These are phyloP conservation scores for Eucalyptus guilfoylei DNA, from an alignment of 345 rosid genomes.

Conservation along the genomic window DNA sequence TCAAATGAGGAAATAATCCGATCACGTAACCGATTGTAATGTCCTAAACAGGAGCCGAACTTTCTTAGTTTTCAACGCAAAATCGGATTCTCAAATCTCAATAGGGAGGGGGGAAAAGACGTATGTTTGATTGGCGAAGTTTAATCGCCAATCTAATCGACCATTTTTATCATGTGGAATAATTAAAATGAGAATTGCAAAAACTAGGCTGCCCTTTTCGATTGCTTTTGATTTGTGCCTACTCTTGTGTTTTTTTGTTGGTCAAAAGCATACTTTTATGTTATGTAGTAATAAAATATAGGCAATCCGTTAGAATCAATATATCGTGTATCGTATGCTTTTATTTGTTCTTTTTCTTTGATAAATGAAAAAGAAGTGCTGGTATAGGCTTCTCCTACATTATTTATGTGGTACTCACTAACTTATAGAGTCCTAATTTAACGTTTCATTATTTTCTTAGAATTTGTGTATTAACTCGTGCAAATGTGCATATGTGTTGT, in stretches of 20 bases:
- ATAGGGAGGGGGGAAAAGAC: neutral
- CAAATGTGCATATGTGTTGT: neutral
- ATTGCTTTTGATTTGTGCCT: neutral
- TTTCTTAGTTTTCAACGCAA: neutral
- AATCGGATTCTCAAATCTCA: neutral
- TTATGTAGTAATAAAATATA: neutral
- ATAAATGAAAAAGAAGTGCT: neutral
- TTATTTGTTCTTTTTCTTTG: too few species aligned
- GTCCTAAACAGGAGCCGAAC: neutral
- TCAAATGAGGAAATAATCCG: neutral
- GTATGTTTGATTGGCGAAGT: neutral
- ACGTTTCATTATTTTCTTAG: too few species aligned
- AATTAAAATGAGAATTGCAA: neutral
- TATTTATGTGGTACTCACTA: neutral
- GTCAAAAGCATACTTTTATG: too few species aligned
- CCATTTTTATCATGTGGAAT: neutral
- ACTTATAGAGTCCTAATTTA: neutral
- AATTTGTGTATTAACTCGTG: neutral
- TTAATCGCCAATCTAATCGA: fast-evolving
- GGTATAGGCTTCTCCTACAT: neutral
- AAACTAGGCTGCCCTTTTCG: fast-evolving
- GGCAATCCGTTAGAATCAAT: too few species aligned
- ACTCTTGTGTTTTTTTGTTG: neutral
- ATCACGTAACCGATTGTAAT: neutral
- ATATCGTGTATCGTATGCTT: fast-evolving